A percentile compares a stretch with the other conserved stretches of the same genome.
phyloP scores from a whole-genome alignment of 768 basidiomycete genomes.

The Mycena leptocephala region DNA sequence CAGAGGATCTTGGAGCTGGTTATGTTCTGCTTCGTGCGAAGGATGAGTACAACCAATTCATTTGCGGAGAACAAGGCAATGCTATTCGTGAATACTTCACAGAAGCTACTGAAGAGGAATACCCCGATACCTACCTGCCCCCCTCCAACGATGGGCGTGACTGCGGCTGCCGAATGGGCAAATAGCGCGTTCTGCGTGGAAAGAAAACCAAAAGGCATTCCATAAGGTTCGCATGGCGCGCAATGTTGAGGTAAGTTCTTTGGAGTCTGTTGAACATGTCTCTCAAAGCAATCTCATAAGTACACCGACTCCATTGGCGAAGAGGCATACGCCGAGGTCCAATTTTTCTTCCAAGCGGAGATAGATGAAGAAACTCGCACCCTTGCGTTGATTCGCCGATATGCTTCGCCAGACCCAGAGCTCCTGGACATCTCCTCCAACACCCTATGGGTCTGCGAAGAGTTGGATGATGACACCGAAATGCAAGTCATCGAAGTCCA shows the following conservation, averaged over 20 bases:
- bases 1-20: background rate
- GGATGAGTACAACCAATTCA: background rate
- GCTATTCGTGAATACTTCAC: background rate
- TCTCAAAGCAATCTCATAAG: background rate
- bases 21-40: background rate
- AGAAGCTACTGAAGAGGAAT: background rate
- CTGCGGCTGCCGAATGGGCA: conserved; percentile 43
- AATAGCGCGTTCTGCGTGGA: conserved; percentile 36
- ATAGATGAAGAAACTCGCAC: conserved; percentile 21
- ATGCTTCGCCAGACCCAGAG: background rate
- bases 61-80: background rate
- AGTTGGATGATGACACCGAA: too few relatives aligned
- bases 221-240: conserved; percentile 23
- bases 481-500: conserved; percentile 32
- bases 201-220: conserved; percentile 30
- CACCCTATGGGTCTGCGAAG: conserved; percentile 9
- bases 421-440: conserved; percentile 26
- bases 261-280: background rate
- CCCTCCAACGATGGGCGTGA: conserved; percentile 32
- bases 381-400: conserved; percentile 27
- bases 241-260: conserved; percentile 10
- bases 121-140: background rate
- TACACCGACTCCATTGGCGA: background rate
- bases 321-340: conserved; percentile 26
- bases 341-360: conserved; percentile 35